These are phyloP conservation scores for Didymella exigua DNA, from an alignment of 2,329 filamentous ascomycete genomes.

Conservation along the genomic window DNA sequence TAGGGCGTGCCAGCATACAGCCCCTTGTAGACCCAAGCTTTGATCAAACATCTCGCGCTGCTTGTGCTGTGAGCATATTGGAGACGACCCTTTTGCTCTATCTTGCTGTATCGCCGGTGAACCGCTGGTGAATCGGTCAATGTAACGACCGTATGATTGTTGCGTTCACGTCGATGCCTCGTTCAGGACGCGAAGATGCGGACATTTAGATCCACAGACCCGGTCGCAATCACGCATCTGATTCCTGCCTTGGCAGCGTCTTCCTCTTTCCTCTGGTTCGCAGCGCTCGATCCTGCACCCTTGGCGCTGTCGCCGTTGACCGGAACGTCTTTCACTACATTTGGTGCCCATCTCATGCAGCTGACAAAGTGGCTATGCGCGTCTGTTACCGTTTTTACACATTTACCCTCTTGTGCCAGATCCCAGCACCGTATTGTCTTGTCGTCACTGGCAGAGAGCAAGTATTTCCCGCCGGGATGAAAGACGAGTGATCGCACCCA, in stretches of 20 bases:
- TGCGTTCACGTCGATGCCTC: neutral
- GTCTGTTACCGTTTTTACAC: slow-evolving; percentile 79
- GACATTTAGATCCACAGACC: slow-evolving; percentile 80
- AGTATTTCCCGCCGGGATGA: slow-evolving; percentile 89
- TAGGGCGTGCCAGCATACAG: neutral
- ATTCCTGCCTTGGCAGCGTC: slow-evolving; percentile 66
- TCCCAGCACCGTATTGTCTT: slow-evolving; percentile 96
- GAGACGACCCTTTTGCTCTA: neutral
- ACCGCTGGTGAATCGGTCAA: no score
- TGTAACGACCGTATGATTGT: neutral
- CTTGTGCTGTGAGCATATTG: neutral
- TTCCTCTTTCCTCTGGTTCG: slow-evolving; percentile 59
- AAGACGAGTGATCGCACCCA: slow-evolving; percentile 89
- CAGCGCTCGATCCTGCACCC: slow-evolving; percentile 51
- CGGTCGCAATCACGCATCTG: slow-evolving; percentile 84
- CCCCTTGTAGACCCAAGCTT: neutral
- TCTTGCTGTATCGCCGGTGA: neutral
- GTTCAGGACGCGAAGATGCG: slow-evolving; percentile 73
- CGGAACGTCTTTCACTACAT: slow-evolving; percentile 65
- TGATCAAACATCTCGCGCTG: neutral
- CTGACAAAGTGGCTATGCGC: slow-evolving; percentile 85
- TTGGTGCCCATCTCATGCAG: slow-evolving; percentile 86
- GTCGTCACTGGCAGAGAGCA: slow-evolving; percentile 85
- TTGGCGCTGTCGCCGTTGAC: slow-evolving; percentile 51
- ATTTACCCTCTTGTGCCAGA: slow-evolving; percentile 84